These are phyloP conservation scores for Russula ochroleuca DNA, from an alignment of 768 basidiomycete species.

Conservation along the genomic window DNA sequence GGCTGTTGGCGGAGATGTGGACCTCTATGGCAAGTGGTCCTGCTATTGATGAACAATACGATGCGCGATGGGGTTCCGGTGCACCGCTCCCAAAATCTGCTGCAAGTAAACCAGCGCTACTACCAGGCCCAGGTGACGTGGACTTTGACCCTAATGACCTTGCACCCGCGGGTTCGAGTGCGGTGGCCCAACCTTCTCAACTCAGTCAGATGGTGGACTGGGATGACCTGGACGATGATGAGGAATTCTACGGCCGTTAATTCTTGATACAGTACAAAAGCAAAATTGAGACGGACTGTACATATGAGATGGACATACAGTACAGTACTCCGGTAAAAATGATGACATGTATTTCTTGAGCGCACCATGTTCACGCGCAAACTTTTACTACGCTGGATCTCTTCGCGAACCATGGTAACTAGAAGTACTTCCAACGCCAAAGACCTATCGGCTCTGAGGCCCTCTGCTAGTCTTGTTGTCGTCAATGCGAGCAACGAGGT, in stretches of 20 bases:
- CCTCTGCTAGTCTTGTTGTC: conserved; percentile 63
- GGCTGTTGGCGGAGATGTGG: conserved; percentile 28
- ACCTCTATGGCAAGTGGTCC: conserved; percentile 21
- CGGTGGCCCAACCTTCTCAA: not conserved
- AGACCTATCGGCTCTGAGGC: conserved; percentile 42
- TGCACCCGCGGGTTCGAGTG: conserved; percentile 4
- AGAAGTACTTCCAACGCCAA: conserved; percentile 11
- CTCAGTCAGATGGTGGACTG: conserved; percentile 9
- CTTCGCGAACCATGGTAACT: conserved; percentile 10
- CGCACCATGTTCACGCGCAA: not conserved
- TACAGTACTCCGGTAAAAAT: not conserved
- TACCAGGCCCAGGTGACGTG: conserved; percentile 3
- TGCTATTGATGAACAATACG: conserved; percentile 23
- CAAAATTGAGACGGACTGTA: not conserved
- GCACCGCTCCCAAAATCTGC: not conserved
- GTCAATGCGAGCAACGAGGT: conserved; percentile 65
- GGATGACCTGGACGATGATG: conserved; percentile 21
- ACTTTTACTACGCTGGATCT: too few relatives aligned
- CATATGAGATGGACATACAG: not conserved
- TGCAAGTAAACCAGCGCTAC: not conserved
- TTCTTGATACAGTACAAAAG: not conserved
- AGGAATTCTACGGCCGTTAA: conserved; percentile 17
- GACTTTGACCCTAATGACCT: conserved; percentile 26
- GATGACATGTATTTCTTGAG: not conserved
- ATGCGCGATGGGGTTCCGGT: conserved; percentile 16